Conservation (phyloP, 2,329 filamentous ascomycete species). For the Talaromyces piceae region DNA sequence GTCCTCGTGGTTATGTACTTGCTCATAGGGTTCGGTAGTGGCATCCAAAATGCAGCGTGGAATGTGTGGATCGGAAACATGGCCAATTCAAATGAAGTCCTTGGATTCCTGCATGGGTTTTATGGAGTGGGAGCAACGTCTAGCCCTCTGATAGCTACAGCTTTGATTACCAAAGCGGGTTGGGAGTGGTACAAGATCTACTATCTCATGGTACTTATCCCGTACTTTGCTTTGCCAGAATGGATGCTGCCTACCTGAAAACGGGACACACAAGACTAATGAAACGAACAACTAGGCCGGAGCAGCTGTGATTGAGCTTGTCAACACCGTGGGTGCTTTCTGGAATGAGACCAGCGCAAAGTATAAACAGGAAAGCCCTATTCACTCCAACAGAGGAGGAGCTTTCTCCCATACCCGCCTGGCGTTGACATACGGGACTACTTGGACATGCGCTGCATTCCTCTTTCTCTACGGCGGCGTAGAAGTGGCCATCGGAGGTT, state of each 20-base stretch:
- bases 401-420: slow-evolving; percentile 16
- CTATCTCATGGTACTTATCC: slow-evolving; percentile 56
- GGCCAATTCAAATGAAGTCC: slow-evolving; percentile 62
- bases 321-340: slow-evolving; percentile 14
- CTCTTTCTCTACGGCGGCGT: slow-evolving; percentile 66
- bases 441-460: slow-evolving; percentile 66
- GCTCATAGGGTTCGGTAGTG: slow-evolving; percentile 65
- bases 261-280: not conserved
- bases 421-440: slow-evolving; percentile 49
- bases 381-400: not conserved
- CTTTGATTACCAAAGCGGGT: slow-evolving; percentile 57
- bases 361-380: slow-evolving; percentile 18
- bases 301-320: slow-evolving; percentile 12
- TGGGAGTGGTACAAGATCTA: slow-evolving; percentile 66
- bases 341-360: slow-evolving; percentile 14
- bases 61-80: slow-evolving; percentile 64
- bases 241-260: too few relatives aligned
- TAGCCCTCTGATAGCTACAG: slow-evolving; percentile 63
- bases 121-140: slow-evolving; percentile 65
- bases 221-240: not conserved
- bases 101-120: slow-evolving; percentile 62
- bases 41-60: slow-evolving; percentile 49
- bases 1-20: slow-evolving; percentile 58
- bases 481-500: slow-evolving; percentile 59
- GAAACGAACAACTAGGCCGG: slow-evolving; percentile 11